Percentiles rank a stretch among this genome's conserved stretches.
These are phyloP conservation scores for Raphanus sativus DNA, from an alignment of 345 rosid genomes.

Conservation along the genomic window DNA sequence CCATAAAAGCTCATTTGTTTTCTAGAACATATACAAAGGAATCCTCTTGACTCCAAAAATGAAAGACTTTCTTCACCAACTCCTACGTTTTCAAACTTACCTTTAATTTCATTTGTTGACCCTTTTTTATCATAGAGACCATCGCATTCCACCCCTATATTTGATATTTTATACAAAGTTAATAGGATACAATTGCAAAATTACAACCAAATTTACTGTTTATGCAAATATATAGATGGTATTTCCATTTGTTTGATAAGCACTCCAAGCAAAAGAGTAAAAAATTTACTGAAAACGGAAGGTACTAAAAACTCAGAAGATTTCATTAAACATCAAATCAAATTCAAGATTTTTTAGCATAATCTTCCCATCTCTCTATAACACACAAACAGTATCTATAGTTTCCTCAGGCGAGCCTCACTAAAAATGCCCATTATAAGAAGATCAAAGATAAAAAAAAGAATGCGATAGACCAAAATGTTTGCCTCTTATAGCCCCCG, in stretches of 20 bases:
- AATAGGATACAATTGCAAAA: not conserved
- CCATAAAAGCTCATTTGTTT: slow-evolving; percentile 10
- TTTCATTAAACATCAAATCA: slow-evolving; percentile 1
- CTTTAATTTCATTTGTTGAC: slow-evolving; percentile 12
- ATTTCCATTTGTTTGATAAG: not conserved
- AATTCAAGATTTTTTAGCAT: not conserved
- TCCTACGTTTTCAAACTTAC: not conserved
- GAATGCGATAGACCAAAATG: not conserved
- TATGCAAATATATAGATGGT: not conserved
- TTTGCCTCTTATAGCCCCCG: not conserved
- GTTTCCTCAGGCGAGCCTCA: slow-evolving; percentile 24
- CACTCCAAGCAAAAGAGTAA: not conserved
- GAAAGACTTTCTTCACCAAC: slow-evolving; percentile 11
- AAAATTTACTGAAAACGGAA: slow-evolving; percentile 10
- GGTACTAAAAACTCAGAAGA: not conserved
- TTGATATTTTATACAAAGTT: not conserved
- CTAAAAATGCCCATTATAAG: slow-evolving; percentile 14
- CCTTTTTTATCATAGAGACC: not conserved
- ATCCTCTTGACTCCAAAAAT: not conserved
- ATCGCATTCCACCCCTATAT: not conserved
- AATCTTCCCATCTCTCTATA: slow-evolving; percentile 15
- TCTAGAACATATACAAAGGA: slow-evolving; percentile 22
- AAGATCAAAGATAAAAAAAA: not conserved
- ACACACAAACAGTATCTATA: slow-evolving; percentile 4
- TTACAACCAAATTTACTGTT: not conserved